Evolutionary conservation across 2,329 filamentous ascomycete genomes (phyloP), one percentile per base, ranked within the genome.

Genomic region (Beauveria sp.): DNA sequence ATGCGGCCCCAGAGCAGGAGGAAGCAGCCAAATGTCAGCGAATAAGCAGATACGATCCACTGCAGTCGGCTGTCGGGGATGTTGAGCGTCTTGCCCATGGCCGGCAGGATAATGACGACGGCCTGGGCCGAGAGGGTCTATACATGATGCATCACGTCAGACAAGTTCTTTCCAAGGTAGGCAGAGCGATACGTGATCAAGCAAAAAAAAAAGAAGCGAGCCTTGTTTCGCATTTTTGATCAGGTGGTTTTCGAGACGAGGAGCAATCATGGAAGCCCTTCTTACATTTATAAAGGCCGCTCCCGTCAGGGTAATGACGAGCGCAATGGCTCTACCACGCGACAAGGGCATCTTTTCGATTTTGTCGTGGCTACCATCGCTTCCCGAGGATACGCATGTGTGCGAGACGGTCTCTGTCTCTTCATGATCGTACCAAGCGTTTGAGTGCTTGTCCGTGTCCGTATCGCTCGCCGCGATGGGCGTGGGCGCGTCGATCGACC

Each of bases 1-100:
- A 89, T 79, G 22, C 86, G 79, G 28, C 86, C 87, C 85, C 86
- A 89, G 16, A 89, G 76, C 18, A 89, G 74, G 28, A 89, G 73
- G 68, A 89, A 88, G 71, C 86, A 88, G 52, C 85, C 86, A 66
- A 89, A 89, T 0, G 85, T 78, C 18, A 89, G 78, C 4, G 83
- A 79, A 68, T 89, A 89, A 0, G 85, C 82, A 0, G 86, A 88
- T 0, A 89, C 77, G 64, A 89, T 79, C 86, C 86, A 89, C 73
- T 88, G 85, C 62, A 83, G 78, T 18, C 85, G 78, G 28, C 78
- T 78, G 45, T 82, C 79, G 1, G 85, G 85, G 22, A 88, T 84
- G 57, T 71, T 64, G 5, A 88, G 75, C 12, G 81, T 80, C 28
- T 74, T 67, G 43, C 83, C 83, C 40, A 88, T 86, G n/a, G 79